Base-by-base conservation (phyloP, 305 asterid genomes). In the Salvia sclarea region DNA sequence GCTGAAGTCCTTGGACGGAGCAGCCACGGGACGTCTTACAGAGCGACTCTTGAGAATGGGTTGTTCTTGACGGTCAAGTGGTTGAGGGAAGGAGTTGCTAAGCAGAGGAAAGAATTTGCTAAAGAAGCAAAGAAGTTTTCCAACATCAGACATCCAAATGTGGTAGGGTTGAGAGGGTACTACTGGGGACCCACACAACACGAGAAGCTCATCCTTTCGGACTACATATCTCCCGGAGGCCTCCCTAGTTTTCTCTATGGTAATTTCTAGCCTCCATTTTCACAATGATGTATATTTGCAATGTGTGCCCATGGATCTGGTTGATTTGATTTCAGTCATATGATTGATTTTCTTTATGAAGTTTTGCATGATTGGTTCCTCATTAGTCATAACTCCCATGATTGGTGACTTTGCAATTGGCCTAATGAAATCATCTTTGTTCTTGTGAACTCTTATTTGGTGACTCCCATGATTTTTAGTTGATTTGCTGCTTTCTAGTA, bases 101-200 rank as follows among this genome's bases (percentile, higher is more conserved):
- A 94, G 79, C 99, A 88, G 79, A 89, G 96, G 70, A 94, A 91
- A 77, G 99, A 94, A 48, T 94, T 94, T 56, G 95, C 99, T 25
- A 94, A 91, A 75, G 99, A 89, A 84, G 98, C 98, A 61, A 94
- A 91, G 83, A 94, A 91, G 70, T 91, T 94, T 67, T 85, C 99
- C 11, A 94, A 91, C 68, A 89, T 94, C 47, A 75, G 96, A 64
- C 99, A 94, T 63, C 99, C 99, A 10, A 94, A 94, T 49, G 99
- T 94, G 72, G 99, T 91, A 14, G 97, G 97, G 41, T 78, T 94
- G 77, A 89, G 99, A 79, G 98, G 98, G 20, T 94, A 94, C 80
- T 94, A 94, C 72, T 94, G 99, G 99, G 99, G 99, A 1, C 96
- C 99, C 35, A 91, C 98, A 10, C 99, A 94, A 61, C 99, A 94